phyloP scores from a whole-genome alignment of 1,139 yeast species.

The Kodamaea arcana region DNA sequence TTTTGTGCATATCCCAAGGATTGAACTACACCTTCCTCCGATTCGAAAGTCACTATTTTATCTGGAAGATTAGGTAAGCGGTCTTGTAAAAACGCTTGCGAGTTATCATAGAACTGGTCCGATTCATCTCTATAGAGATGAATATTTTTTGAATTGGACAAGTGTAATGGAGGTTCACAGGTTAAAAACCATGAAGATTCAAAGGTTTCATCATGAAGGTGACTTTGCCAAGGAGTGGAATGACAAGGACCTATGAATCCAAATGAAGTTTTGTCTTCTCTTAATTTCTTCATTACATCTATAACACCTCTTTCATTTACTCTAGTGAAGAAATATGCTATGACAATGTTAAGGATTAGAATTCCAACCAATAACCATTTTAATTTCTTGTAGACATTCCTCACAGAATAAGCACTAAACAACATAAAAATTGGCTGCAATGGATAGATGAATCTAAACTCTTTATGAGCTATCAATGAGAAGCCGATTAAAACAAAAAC shows the following conservation, averaged over 20 bases:
- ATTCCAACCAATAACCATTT: slow-evolving; percentile 7
- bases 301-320: slow-evolving; percentile 85
- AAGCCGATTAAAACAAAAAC: slow-evolving; percentile 47
- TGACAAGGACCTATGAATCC: slow-evolving; percentile 95
- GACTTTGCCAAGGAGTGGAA: slow-evolving; percentile 93
- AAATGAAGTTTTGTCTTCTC: slow-evolving; percentile 46
- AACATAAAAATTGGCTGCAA: slow-evolving; percentile 67
- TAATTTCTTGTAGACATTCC: slow-evolving; percentile 1
- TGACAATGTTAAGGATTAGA: slow-evolving; percentile 36
- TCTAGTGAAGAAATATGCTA: slow-evolving; percentile 53
- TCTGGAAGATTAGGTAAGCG: slow-evolving; percentile 48
- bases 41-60: slow-evolving; percentile 66
- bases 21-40: slow-evolving; percentile 34
- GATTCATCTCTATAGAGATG: slow-evolving; percentile 73
- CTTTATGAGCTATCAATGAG: slow-evolving; percentile 77
- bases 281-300: slow-evolving; percentile 55
- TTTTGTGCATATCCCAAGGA: slow-evolving; percentile 49
- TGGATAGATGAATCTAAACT: slow-evolving; percentile 86
- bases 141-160: slow-evolving; percentile 24
- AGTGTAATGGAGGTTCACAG: slow-evolving; percentile 84
- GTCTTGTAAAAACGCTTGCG: slow-evolving; percentile 42
- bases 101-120: slow-evolving; percentile 73
- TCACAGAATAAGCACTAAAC: slow-evolving; percentile 13
- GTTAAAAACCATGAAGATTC: slow-evolving; percentile 66
- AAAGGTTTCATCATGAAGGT: slow-evolving; percentile 58